Base-by-base conservation (phyloP, 768 basidiomycete genomes). In the Suillus alpinus region DNA sequence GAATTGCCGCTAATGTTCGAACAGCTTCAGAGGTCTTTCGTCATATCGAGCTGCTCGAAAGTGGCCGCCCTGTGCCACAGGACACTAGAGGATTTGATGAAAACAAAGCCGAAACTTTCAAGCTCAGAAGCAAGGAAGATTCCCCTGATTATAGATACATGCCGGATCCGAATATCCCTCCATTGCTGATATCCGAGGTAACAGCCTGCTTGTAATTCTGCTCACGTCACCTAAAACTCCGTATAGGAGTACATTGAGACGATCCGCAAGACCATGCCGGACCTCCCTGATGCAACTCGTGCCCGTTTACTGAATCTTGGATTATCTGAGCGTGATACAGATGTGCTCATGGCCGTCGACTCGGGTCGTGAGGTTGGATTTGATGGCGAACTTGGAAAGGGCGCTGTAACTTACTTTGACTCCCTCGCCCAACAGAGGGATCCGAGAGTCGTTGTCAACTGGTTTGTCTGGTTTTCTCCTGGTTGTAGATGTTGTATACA, bases 71-170 rank as follows among this genome's bases (percentile, higher is more conserved):
- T 0, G 83, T 98, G 0, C 68, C 77, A 8, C 95, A 95, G 74
- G 94, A 98, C 72, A 98, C 96, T 6, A 86, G 94, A 26, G 92
- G 94, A 2, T 94, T 95, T 67, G 86, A 98, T 71, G 92, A 95
- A 67, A 76, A 86, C 60, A 85, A 81, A 3, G 88, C 88, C 36
- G 83, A 90, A 70, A 98, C 97, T 0, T 95, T 86, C 74, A 82
- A 79, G 36, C 75, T 98, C 44, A 82, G 97, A 44, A 87, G 85
- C 50, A 98, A 99, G 74, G 97, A 97, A 67, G 91, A 95, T 66
- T 89, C 94, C 0, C 94, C 92, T 1, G 97, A 99, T 72, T 99
- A 98, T 72, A 84, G 92, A 18, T 98, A 98, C 76, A 96, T 99
- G 93, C 97, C 97, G 0, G 97, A 99, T 71, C 88, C 94, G 0